Evolutionary conservation across 768 basidiomycete species (phyloP), one percentile per base, ranked within the genome.

Genomic region (Boletellus emodensis): DNA sequence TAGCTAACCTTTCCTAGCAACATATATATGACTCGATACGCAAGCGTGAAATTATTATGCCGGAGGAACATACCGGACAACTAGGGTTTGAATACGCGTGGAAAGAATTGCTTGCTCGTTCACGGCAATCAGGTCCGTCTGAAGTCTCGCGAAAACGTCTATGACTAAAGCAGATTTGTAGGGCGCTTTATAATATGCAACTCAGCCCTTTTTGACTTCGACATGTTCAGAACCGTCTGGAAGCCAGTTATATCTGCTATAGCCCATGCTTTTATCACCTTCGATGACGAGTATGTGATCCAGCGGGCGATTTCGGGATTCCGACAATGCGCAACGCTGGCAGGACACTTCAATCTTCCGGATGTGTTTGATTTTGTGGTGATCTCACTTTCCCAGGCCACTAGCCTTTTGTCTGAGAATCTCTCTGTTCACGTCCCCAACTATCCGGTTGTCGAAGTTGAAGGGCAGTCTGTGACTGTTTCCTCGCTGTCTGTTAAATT

Each of bases 291-390:
- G 68, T 93, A 94, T 70, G 84, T 95, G 57, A 93, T 96, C 40
- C 92, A 99, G 67, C 83, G 87, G 34, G 87, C 93, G 22, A 94
- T 99, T 55, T 82, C 91, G 46, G 95, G 95, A n/a, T 95, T 98
- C 74, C 78, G 91, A 56, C 93, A 98, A 71, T 96, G 94, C 62
- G 95, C 96, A 1, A 92, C 90, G 0, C 76, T 98, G 10, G 96
- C 95, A 0, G 83, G 89, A 3, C 84, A 83, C 54, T 98, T 96
- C 71, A 76, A 79, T 40, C 77, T 98, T 18, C 93, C 92, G 0
- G 93, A 98, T 61, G 94, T 98, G 11, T 97, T 98, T 64, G 96
- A 99, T 67, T 95, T 88, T 56, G 90, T 98, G 26, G 94, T 98
- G 10, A 77, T 89, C 33, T 94, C 94, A 0, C 79, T 99, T 36